Percentiles rank a stretch among this genome's conserved stretches.
These are phyloP conservation scores for Cryptosporidium andersoni DNA, from an alignment of 169 alveolate species.

Conservation along the genomic window DNA sequence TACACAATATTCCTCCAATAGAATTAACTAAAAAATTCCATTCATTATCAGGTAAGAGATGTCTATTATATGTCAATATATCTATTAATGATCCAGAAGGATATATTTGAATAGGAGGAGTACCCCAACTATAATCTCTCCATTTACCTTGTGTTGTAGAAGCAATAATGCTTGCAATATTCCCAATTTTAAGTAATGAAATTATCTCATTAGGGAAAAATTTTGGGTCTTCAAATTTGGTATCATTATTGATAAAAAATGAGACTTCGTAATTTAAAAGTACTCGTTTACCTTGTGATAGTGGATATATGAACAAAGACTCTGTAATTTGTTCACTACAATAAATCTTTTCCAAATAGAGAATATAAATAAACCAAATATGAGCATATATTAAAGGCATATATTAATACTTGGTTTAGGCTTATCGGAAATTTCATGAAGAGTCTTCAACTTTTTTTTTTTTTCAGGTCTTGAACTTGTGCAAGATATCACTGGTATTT, in stretches of 20 bases:
- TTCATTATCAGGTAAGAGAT: background rate
- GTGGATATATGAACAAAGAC: slow-evolving; percentile 4
- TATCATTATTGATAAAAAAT: background rate
- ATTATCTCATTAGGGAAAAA: slow-evolving; percentile 31
- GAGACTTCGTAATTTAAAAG: slow-evolving; percentile 33
- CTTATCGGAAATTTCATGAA: too few species aligned
- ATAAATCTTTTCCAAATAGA: background rate
- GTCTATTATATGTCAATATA: background rate
- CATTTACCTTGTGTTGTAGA: slow-evolving; percentile 47
- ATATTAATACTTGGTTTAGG: background rate
- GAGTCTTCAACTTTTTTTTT: too few species aligned
- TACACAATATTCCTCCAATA: slow-evolving; percentile 27
- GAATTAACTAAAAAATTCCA: slow-evolving; percentile 10
- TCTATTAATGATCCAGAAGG: slow-evolving; percentile 28
- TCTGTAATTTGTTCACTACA: background rate
- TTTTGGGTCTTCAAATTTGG: background rate
- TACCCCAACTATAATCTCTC: slow-evolving; percentile 57
- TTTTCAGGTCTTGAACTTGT: too few species aligned
- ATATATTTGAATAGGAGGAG: slow-evolving; percentile 27
- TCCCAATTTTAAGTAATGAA: background rate
- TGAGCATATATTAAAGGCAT: background rate
- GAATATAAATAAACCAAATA: background rate
- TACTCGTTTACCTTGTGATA: slow-evolving; percentile 21
- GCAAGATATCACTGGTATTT: too few species aligned
- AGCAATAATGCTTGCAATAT: slow-evolving; percentile 5